phyloP scores from a whole-genome alignment of 2,329 filamentous ascomycete species.

The Curvularia lunata region DNA sequence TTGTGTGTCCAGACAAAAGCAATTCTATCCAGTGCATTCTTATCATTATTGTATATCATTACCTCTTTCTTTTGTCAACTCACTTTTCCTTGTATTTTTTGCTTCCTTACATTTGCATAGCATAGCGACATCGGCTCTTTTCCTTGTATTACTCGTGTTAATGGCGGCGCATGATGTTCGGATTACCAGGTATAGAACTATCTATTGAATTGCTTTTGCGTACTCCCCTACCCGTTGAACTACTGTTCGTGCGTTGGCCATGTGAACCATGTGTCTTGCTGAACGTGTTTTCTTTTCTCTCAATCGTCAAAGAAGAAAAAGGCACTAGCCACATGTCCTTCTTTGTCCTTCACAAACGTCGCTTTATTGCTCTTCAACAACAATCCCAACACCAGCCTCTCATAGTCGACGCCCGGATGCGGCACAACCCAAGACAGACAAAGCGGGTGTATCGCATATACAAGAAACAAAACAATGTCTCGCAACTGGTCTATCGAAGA shows the following conservation, averaged over 20 bases:
- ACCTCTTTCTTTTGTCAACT: constrained; percentile 8
- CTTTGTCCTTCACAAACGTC: not conserved
- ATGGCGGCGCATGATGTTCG: constrained; percentile 7
- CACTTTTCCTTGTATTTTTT: not conserved
- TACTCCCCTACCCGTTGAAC: not conserved
- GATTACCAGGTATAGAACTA: not conserved
- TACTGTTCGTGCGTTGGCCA: not conserved
- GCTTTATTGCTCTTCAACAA: not conserved
- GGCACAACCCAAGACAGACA: constrained; percentile 11
- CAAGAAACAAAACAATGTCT: not conserved
- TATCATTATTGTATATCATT: constrained; percentile 10
- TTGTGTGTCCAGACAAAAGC: constrained; percentile 1
- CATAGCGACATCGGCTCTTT: not conserved
- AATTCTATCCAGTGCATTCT: not conserved
- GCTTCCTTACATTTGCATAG: constrained; percentile 4
- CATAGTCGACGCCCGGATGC: not conserved
- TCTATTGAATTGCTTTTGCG: not conserved
- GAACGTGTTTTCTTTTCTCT: not conserved
- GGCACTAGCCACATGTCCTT: not conserved
- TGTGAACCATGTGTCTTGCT: not conserved
- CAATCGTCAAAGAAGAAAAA: not conserved
- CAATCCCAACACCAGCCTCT: not conserved
- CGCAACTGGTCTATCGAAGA: too few relatives aligned
- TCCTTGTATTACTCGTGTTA: not conserved
- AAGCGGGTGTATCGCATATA: constrained; percentile 4